Base-by-base conservation (phyloP, 768 basidiomycete genomes). In the Boletales sp. region DNA sequence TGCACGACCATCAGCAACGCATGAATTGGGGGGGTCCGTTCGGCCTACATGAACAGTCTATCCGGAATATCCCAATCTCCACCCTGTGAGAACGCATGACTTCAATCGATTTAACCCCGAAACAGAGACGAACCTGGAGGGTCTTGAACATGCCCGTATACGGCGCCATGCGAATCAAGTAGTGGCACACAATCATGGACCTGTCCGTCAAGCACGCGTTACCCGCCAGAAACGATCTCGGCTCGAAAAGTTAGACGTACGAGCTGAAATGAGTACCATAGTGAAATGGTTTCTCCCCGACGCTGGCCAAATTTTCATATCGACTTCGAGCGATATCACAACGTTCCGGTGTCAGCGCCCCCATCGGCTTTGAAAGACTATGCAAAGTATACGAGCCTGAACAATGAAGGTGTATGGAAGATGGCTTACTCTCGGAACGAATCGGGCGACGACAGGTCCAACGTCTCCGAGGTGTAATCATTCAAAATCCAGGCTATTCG, bases 121-220 rank as follows among this genome's bases (percentile, higher is more conserved):
- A 28, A 28, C 17, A 5, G 15, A 11, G 28, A 17, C 72, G 53
- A 46, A 79, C 81, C 73, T 84, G 83, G 31, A 96, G 69, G 3
- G 89, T 91, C 70, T 94, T 91, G 76, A 94, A 97, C 86, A 95
- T 94, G 61, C 87, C 84, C 21, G 93, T 94, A 65, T 88, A 97
- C 0, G 94, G 94, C 13, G 86, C 83, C 59, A 94, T 71, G 18
- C 94, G 79, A 48, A 97, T 94, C 58, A 95, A 70, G 71, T 89
- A 96, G 57, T 95, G 93, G 71, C 92, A 94, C 40, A 94, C 90
- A 51, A 93, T 95, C 94, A 96, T 96, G 3, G 92, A 94, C 49
- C 66, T 68, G 41, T 32, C 37, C 17, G 35, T 34, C 8, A 44
- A 40, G 17, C 2, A 41, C 0, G 11, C 12, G 38, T 63, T 9